Evolutionary conservation across 768 basidiomycete species (phyloP).

Genomic region (Pleurotus tuber-regium): DNA sequence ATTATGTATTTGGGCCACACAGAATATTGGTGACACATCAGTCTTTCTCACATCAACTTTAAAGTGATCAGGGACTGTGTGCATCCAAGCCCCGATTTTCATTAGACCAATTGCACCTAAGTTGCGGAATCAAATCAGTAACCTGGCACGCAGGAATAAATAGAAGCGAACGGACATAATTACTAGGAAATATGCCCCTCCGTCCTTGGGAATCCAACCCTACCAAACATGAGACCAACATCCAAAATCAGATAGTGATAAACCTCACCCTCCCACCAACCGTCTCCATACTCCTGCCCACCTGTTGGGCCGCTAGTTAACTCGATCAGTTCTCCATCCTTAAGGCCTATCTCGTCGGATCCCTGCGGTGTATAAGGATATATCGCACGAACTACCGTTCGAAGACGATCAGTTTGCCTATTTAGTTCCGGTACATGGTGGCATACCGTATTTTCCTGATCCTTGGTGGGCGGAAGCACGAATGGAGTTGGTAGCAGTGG

Average conservation of each 20-base stretch:
- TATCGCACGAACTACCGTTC: constrained; percentile 67
- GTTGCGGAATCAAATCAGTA: constrained; percentile 13
- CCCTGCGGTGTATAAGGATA: constrained; percentile 79
- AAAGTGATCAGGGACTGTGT: not conserved
- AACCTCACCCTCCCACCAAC: constrained; percentile 82
- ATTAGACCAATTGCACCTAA: constrained; percentile 53
- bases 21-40: too few species aligned
- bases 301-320: constrained; percentile 60
- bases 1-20: too few species aligned
- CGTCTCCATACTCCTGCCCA: constrained; percentile 68
- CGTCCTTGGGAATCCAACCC: constrained; percentile 57
- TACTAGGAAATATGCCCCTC: constrained; percentile 85
- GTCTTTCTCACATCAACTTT: too few species aligned
- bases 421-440: not conserved
- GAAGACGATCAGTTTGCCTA: constrained; percentile 11
- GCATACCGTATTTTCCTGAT: constrained; percentile 52
- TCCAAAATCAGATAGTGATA: constrained; percentile 7
- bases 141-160: constrained; percentile 11
- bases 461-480: constrained; percentile 24
- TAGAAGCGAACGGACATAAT: constrained; percentile 62
- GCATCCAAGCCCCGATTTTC: not conserved
- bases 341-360: constrained; percentile 62
- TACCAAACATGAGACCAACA: constrained; percentile 23
- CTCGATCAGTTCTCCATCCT: constrained; percentile 60
- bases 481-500: not conserved